Conservation (phyloP, 2,329 filamentous ascomycete genomes). For the Verticillium longisporum region DNA sequence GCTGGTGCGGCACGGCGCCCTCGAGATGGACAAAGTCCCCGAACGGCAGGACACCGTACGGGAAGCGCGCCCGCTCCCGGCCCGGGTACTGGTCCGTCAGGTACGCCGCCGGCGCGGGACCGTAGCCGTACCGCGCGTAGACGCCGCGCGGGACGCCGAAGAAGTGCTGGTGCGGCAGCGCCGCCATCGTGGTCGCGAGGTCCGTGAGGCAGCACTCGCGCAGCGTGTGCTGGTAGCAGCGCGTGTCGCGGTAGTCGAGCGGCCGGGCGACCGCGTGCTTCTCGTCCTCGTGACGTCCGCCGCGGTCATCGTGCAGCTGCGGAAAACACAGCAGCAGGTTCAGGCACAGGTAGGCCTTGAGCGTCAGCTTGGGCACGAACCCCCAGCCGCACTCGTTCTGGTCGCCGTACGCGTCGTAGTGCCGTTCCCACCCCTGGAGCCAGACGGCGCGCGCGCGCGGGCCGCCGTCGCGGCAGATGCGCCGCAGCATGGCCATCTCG, state of each 20-base stretch:
- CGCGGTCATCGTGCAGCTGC: conserved; percentile 5
- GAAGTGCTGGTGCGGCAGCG: conserved; percentile 12
- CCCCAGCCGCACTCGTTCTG: conserved; percentile 11
- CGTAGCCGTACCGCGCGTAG: not conserved
- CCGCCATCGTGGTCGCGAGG: not conserved
- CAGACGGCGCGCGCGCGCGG: conserved; percentile 5
- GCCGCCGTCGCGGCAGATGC: conserved; percentile 5
- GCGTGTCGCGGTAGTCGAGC: conserved; percentile 12
- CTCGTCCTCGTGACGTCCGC: too few species aligned
- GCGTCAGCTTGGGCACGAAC: conserved; percentile 5
- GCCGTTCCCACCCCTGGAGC: not conserved
- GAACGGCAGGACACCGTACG: conserved; percentile 5
- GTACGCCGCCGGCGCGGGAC: too few species aligned
- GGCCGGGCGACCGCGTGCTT: too few species aligned
- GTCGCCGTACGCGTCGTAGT: not conserved
- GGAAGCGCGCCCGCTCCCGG: not conserved
- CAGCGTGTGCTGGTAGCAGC: conserved; percentile 11
- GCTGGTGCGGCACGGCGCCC: not conserved
- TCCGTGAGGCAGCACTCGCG: conserved; percentile 1
- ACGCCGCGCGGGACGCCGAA: conserved; percentile 11
- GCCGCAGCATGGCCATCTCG: conserved; percentile 15
- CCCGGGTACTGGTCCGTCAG: too few species aligned
- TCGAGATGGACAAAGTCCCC: conserved; percentile 6
- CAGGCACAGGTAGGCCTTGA: conserved; percentile 14
- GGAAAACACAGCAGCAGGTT: conserved; percentile 14